Conservation (phyloP, 371 early-diverging fungal species). For the Mortierella sp. region DNA sequence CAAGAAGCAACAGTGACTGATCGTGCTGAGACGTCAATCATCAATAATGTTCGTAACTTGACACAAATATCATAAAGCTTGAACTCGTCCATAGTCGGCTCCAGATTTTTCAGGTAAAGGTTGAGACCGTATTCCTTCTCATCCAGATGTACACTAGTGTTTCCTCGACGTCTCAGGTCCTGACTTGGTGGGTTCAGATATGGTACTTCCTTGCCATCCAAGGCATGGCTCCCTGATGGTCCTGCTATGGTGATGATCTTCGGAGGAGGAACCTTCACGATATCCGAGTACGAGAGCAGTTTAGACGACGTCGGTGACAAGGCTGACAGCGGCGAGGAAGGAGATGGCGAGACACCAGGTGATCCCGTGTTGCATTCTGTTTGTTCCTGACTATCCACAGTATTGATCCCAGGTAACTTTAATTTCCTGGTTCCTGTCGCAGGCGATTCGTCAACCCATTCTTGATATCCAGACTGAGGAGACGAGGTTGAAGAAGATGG, state of each 20-base stretch:
- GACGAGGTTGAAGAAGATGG: conserved; percentile 15
- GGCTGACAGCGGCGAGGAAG: too few species aligned
- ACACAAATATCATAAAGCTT: conserved; percentile 44
- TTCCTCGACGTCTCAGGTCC: conserved; percentile 45
- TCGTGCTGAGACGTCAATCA: too few species aligned
- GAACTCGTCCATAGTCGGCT: conserved; percentile 45
- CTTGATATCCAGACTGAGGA: conserved; percentile 2
- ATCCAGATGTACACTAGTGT: conserved; percentile 41
- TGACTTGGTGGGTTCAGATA: conserved; percentile 11
- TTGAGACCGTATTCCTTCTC: conserved; percentile 45
- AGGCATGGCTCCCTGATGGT: background rate
- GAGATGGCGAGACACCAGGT: too few species aligned
- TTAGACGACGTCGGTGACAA: conserved; percentile 7
- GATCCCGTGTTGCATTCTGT: background rate
- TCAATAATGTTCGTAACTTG: conserved; percentile 17
- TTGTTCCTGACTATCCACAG: background rate
- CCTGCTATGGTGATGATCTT: too few species aligned
- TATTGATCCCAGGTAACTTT: background rate
- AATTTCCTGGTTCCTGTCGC: background rate
- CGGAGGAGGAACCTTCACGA: conserved; percentile 29
- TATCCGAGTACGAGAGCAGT: conserved; percentile 36
- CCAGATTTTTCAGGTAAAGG: conserved; percentile 40
- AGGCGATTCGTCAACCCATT: background rate
- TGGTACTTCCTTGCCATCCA: background rate
- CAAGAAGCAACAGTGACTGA: background rate